Evolutionary conservation across 1,284 basidiomycete species (phyloP).

Genomic region (Ganoderma boninense): DNA sequence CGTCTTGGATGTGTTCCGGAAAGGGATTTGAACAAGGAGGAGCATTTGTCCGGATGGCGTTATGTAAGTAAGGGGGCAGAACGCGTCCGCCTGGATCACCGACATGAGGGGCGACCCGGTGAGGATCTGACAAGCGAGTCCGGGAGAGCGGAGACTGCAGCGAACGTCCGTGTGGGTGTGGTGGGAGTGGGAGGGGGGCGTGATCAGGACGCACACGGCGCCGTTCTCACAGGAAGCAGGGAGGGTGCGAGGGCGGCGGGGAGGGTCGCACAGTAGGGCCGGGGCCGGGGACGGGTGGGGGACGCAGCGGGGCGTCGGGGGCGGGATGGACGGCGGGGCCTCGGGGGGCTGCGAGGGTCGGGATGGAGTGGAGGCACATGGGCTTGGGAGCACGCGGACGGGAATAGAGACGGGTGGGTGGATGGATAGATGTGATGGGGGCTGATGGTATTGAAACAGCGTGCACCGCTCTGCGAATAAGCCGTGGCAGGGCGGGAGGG

Average conservation of each 20-base stretch:
- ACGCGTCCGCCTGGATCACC: not conserved
- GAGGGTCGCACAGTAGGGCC: slow-evolving; percentile 14
- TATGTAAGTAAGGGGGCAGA: slow-evolving; percentile 21
- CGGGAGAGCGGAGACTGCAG: slow-evolving; percentile 30
- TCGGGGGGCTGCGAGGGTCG: slow-evolving; percentile 17
- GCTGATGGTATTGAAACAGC: slow-evolving; percentile 31
- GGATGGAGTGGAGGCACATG: slow-evolving; percentile 31
- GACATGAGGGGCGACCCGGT: slow-evolving; percentile 11
- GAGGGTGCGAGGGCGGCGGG: slow-evolving; percentile 13
- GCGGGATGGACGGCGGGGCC: slow-evolving; percentile 1
- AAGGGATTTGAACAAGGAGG: slow-evolving; percentile 16
- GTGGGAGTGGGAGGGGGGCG: slow-evolving; percentile 22
- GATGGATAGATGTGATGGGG: slow-evolving; percentile 35
- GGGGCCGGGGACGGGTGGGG: not conserved
- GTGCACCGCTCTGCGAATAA: slow-evolving; percentile 30
- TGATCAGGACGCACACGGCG: slow-evolving; percentile 30
- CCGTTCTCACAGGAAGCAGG: slow-evolving; percentile 25
- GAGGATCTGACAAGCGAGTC: slow-evolving; percentile 26
- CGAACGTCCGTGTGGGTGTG: slow-evolving; percentile 28
- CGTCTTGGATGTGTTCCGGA: slow-evolving; percentile 18
- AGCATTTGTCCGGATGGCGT: slow-evolving; percentile 15
- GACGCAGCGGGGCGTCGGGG: not conserved
- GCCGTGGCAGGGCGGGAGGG: slow-evolving; percentile 17
- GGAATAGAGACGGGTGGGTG: slow-evolving; percentile 24
- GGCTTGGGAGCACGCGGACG: slow-evolving; percentile 34